phyloP scores from a whole-genome alignment of 768 basidiomycete species.

The Daedaleopsis nitida region DNA sequence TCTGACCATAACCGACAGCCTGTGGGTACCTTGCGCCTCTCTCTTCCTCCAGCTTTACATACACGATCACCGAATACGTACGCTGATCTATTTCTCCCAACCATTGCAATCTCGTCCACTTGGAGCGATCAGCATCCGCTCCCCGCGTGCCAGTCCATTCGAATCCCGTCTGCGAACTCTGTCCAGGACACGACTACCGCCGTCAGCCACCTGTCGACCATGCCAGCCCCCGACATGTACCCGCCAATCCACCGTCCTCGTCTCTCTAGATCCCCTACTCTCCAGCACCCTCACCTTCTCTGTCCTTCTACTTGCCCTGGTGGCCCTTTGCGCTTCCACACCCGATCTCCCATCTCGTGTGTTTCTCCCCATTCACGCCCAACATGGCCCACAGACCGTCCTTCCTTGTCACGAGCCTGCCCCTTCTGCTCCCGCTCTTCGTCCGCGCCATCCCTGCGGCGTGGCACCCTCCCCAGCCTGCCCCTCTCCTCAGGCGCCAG shows the following conservation, averaged over 20 bases:
- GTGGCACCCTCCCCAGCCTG: not conserved
- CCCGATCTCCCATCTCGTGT: not conserved
- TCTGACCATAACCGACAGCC: not conserved
- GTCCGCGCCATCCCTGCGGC: conserved; percentile 13
- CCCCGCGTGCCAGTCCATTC: too few species aligned
- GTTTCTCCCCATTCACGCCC: not conserved
- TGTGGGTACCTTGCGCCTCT: not conserved
- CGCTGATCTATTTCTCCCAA: not conserved
- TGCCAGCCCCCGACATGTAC: not conserved
- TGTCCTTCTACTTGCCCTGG: conserved; percentile 12
- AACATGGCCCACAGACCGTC: not conserved
- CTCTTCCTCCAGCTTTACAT: not conserved
- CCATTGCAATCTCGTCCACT: not conserved
- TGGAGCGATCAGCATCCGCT: too few species aligned
- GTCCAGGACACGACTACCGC: too few species aligned
- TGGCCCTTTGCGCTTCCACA: conserved; percentile 4
- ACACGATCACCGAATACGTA: not conserved
- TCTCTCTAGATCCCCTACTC: not conserved
- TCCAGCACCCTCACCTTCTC: conserved; percentile 9
- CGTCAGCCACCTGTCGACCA: not conserved
- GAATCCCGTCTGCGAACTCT: too few species aligned
- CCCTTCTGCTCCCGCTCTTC: conserved; percentile 20
- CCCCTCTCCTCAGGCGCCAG: conserved; percentile 5
- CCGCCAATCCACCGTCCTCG: not conserved
- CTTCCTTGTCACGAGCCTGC: conserved; percentile 9